Percentiles rank a stretch among this genome's conserved stretches.
These are phyloP conservation scores for Cordyceps cateniannulata DNA, from an alignment of 2,329 filamentous ascomycete genomes.

Conservation along the genomic window DNA sequence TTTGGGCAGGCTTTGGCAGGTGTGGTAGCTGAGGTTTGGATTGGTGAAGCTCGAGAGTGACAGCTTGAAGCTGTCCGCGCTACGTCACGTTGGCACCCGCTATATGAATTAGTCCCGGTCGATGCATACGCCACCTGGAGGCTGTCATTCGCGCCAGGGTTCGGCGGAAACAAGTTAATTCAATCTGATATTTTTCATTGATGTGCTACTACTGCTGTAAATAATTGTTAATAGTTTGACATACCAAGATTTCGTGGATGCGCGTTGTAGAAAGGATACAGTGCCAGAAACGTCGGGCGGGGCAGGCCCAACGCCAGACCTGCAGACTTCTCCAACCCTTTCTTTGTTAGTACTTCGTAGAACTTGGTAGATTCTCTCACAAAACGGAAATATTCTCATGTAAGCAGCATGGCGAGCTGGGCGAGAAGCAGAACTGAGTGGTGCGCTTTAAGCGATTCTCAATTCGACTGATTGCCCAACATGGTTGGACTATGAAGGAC, in stretches of 20 bases:
- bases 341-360: no score
- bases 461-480: no score
- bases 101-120: constrained; percentile 13
- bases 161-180: neutral
- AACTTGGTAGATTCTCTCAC: no score
- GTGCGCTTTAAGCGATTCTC: no score
- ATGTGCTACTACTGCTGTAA: neutral
- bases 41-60: neutral
- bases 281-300: neutral
- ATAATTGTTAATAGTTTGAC: neutral
- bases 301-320: neutral
- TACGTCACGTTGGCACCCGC: constrained; percentile 11
- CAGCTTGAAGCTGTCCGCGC: neutral
- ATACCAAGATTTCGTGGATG: neutral
- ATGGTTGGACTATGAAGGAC: no score
- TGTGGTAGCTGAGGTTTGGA: neutral
- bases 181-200: neutral
- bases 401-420: no score
- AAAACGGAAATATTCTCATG: no score
- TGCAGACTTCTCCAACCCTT: no score
- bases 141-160: neutral
- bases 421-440: no score
- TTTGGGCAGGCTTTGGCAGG: neutral
- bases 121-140: constrained; percentile 6
- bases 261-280: neutral